Base-by-base conservation (phyloP, 1,284 basidiomycete species). In the Quambalaria eucalypti region DNA sequence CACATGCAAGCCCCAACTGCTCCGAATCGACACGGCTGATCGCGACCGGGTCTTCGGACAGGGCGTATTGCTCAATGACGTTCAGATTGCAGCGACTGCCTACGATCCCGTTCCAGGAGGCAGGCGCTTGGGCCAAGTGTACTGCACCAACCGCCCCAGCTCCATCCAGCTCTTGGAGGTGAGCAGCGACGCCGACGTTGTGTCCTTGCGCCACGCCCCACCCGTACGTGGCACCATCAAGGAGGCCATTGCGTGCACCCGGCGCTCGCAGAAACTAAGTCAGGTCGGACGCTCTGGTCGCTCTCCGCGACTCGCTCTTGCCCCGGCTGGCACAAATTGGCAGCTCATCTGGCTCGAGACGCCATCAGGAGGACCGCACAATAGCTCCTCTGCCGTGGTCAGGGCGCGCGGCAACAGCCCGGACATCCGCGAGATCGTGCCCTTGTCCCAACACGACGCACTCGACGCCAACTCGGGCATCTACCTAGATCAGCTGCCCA, bases 61-160 rank as follows among this genome's bases (percentile, higher is more conserved):
- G 62, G 80, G 80, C 0, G 69, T 79, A 2, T 85, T 86, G 66
- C 77, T 73, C 3, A 66, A 73, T 0, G 77, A 80, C 14, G 58
- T 44, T 7, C 63, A 78, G 28, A 65, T 87, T 6, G 81, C 81
- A 52, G 82, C 82, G 0, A 84, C 83, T 1, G 85, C 83, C 0
- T 85, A 83, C 64, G 81, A 84, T 49, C 78, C 80, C 51, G 80
- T 80, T 0, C 62, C 69, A 1, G 85, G 86, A 50, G 82, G 81
- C 6, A 79, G 81, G 49, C 65, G 82, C 25, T 77, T 87, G 6
- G 86, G 86, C 0, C 70, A 84, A 55, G 82, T 81, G 54, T 79
- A 78, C 19, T 87, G 86, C 71, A 79, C 78, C 59, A 87, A 87
- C 64, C 79, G 85, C 1, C 82, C 82, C 0, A 74, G 80, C 1